A percentile compares a stretch with the other conserved stretches of the same genome.
Conservation (phyloP, 1,139 yeast genomes). For the Blastobotrys ciferrii region DNA sequence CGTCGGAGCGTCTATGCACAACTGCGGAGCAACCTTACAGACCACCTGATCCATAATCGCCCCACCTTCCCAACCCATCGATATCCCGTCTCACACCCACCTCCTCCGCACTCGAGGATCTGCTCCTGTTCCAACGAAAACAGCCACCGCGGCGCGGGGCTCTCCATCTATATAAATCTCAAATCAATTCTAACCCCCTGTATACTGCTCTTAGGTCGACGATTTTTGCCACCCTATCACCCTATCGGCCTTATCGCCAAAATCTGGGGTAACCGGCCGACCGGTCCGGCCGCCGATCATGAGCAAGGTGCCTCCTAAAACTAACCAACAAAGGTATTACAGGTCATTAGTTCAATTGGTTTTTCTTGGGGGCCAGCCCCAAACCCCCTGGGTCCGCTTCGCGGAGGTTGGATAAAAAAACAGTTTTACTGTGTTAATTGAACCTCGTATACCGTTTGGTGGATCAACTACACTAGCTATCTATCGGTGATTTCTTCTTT, state of each 20-base stretch:
- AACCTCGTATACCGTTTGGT: too few species aligned
- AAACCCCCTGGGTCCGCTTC: background rate
- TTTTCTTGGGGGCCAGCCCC: background rate
- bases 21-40: background rate
- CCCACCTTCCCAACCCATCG: background rate
- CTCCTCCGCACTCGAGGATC: too few species aligned
- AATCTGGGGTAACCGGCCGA: background rate
- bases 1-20: background rate
- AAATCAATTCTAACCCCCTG: background rate
- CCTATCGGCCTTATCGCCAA: background rate
- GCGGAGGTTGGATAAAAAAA: background rate
- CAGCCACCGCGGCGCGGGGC: background rate
- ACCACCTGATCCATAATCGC: background rate
- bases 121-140: background rate
- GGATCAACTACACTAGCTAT: too few species aligned
- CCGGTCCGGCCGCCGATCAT: background rate
- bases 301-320: too few species aligned
- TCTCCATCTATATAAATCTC: background rate
- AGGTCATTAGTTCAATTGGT: too few species aligned
- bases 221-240: background rate
- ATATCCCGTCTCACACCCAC: background rate
- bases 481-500: too few species aligned
- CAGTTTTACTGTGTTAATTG: too few species aligned
- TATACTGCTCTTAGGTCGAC: too few species aligned
- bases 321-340: background rate